A percentile compares a stretch with the other conserved stretches of the same genome.
These are phyloP conservation scores for Lotmaria passim DNA, from an alignment of 208 protist genomes.

Conservation along the genomic window DNA sequence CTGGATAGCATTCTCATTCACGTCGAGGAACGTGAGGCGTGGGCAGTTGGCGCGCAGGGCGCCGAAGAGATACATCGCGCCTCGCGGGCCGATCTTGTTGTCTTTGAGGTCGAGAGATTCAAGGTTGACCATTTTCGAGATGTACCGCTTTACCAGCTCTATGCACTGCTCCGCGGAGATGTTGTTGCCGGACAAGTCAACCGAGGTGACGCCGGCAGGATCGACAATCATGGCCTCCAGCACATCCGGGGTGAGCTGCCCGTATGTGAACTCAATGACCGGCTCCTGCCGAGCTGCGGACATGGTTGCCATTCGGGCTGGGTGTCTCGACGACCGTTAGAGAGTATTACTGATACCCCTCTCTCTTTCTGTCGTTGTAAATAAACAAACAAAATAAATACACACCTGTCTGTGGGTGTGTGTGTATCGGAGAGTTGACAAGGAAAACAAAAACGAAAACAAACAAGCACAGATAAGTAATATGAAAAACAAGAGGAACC, in stretches of 20 bases:
- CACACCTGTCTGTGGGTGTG: too few species aligned
- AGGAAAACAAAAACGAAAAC: too few species aligned
- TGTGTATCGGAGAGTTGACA: too few species aligned
- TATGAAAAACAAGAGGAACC: too few species aligned
- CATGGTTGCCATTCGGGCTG: conserved; percentile 2
- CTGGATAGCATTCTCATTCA: conserved; percentile 87
- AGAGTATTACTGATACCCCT: too few species aligned
- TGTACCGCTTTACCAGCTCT: conserved; percentile 53
- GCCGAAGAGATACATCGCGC: conserved; percentile 65
- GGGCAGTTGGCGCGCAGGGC: conserved; percentile 62
- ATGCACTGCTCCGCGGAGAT: conserved; percentile 58
- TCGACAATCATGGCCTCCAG: conserved; percentile 48
- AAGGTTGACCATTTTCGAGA: conserved; percentile 66
- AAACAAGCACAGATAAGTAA: neutral
- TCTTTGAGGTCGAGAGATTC: conserved; percentile 81
- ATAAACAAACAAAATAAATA: neutral
- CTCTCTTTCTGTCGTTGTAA: neutral
- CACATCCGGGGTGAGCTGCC: conserved; percentile 58
- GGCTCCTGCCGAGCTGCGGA: conserved; percentile 12
- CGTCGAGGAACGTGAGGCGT: conserved; percentile 70
- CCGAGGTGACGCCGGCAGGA: conserved; percentile 44
- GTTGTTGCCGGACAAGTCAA: conserved; percentile 85
- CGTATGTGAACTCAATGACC: conserved; percentile 66
- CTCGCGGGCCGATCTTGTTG: conserved; percentile 78
- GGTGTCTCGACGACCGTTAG: too few species aligned